phyloP scores from a whole-genome alignment of 2,329 filamentous ascomycete genomes.

The Plectosphaerella cucumerina region DNA sequence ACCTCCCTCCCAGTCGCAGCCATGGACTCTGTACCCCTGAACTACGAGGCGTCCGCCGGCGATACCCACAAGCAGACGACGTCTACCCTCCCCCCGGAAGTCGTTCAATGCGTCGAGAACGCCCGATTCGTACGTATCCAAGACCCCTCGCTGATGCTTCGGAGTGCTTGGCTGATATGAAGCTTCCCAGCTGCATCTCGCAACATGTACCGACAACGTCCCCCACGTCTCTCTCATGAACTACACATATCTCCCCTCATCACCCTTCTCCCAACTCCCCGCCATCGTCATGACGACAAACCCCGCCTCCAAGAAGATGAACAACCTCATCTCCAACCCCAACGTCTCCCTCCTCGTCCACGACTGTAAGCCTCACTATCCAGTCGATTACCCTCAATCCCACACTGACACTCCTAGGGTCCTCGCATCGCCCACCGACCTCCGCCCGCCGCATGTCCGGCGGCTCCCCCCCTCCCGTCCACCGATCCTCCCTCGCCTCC shows the following conservation, averaged over 20 bases:
- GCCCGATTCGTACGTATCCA: slow-evolving; percentile 73
- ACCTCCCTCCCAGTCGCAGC: not conserved
- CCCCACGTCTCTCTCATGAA: slow-evolving; percentile 98
- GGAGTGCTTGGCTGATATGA: slow-evolving; percentile 4
- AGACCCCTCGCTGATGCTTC: not conserved
- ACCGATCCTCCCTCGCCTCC: slow-evolving; percentile 69
- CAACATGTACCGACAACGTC: slow-evolving; percentile 77
- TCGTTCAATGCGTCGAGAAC: slow-evolving; percentile 88
- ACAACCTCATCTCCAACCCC: slow-evolving; percentile 79
- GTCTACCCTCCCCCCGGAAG: slow-evolving; percentile 71
- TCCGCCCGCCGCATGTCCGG: slow-evolving; percentile 54
- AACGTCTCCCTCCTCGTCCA: slow-evolving; percentile 93
- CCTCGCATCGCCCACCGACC: slow-evolving; percentile 84
- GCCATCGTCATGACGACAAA: slow-evolving; percentile 95
- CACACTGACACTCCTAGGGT: slow-evolving; percentile 47
- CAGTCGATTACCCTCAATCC: too few species aligned
- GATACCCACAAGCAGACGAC: slow-evolving; percentile 68
- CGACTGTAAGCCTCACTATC: slow-evolving; percentile 54
- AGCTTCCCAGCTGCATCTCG: slow-evolving; percentile 77
- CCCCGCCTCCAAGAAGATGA: slow-evolving; percentile 71
- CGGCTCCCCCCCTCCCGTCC: slow-evolving; percentile 59
- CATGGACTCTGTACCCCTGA: slow-evolving; percentile 66
- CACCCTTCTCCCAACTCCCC: slow-evolving; percentile 64
- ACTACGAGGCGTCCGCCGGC: slow-evolving; percentile 70
- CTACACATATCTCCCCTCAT: slow-evolving; percentile 90